These are phyloP conservation scores for Cutaneotrichosporon cavernicola DNA, from an alignment of 1,284 basidiomycete species.

Conservation along the genomic window DNA sequence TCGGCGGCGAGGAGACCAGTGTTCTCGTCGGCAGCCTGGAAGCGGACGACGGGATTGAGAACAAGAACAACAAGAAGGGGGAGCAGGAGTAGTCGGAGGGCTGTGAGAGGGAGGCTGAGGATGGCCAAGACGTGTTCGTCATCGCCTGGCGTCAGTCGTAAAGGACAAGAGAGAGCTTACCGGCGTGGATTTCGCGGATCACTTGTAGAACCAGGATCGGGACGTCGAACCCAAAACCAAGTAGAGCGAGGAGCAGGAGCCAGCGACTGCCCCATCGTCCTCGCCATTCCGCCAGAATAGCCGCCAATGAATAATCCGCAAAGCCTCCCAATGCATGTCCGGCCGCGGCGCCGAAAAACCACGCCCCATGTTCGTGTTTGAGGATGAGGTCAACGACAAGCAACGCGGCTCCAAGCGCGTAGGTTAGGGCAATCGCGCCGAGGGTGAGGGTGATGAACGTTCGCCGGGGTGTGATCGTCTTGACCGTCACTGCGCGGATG, in stretches of 20 bases:
- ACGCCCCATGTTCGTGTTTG: slow-evolving; percentile 19
- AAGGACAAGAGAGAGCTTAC: slow-evolving; percentile 30
- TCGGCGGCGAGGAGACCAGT: slow-evolving; percentile 33
- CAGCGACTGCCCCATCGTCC: slow-evolving; percentile 36
- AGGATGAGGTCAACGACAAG: slow-evolving; percentile 33
- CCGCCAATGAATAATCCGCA: slow-evolving; percentile 34
- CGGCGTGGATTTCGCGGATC: slow-evolving; percentile 29
- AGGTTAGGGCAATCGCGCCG: slow-evolving; percentile 32
- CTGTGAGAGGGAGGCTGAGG: slow-evolving; percentile 39
- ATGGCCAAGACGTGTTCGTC: slow-evolving; percentile 36
- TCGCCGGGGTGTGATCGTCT: slow-evolving; percentile 42
- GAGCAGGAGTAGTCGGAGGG: slow-evolving; percentile 35
- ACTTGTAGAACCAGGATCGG: slow-evolving; percentile 42
- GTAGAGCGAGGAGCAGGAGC: slow-evolving; percentile 32
- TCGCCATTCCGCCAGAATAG: slow-evolving; percentile 39
- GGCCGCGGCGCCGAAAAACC: slow-evolving; percentile 14
- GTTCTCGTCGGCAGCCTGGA: slow-evolving; percentile 39
- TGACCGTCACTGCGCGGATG: slow-evolving; percentile 43
- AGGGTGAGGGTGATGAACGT: slow-evolving; percentile 38
- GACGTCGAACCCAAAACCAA: slow-evolving; percentile 40
- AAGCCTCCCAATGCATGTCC: slow-evolving; percentile 40
- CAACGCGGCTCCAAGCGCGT: slow-evolving; percentile 32
- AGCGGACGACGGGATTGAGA: slow-evolving; percentile 37
- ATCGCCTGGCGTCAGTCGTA: slow-evolving; percentile 17
- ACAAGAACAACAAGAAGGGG: slow-evolving; percentile 38